Base-by-base conservation (phyloP, 2,329 filamentous ascomycete species). In the Fusarium compactum region DNA sequence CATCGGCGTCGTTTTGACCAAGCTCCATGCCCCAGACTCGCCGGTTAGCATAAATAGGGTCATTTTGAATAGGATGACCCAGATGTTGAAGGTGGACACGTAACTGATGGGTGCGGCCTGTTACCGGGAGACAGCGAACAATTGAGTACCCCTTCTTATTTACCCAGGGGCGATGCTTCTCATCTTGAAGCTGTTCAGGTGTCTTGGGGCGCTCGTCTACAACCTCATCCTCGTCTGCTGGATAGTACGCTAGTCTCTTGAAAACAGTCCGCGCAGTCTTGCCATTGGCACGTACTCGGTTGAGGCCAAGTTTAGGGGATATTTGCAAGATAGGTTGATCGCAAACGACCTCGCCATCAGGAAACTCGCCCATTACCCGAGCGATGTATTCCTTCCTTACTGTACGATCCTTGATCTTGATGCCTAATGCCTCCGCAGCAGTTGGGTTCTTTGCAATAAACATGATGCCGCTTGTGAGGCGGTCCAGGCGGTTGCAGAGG, bases 361-460 rank as follows among this genome's bases (percentile, higher is more conserved):
- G 95, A 76, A 99, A 99, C 75, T 93, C 88, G 53, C 96, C 96
- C 70, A 92, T 92, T 12, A 98, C 96, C 41, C 96, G 88, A 5
- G 95, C 95, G 25, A 99, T 85, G 76, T 99, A 99, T 80, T 99
- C 96, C 79, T 99, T 99, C 74, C 94, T 90, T 40, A 99, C 93
- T 1, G 91, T 95, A 38, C 96, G 87, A 8, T 87, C 87, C 71
- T 90, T 88, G 62, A 99, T 93, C 79, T 97, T 92, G 44, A 86
- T 82, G 58, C 91, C 90, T 72, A 99, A 86, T 32, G 85, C 85
- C 70, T 95, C 93, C 1, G 96, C 95, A 0, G 92, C 93, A 75
- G 90, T 88, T 40, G 90, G 86, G 69, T 93, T 90, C 82, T 99
- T 99, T 29, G 92, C 96, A 74, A 99, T 90, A 80, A 99, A 99